These are phyloP conservation scores for Paramecium sexaurelia DNA, from an alignment of 73 alveolate species.

Conservation along the genomic window DNA sequence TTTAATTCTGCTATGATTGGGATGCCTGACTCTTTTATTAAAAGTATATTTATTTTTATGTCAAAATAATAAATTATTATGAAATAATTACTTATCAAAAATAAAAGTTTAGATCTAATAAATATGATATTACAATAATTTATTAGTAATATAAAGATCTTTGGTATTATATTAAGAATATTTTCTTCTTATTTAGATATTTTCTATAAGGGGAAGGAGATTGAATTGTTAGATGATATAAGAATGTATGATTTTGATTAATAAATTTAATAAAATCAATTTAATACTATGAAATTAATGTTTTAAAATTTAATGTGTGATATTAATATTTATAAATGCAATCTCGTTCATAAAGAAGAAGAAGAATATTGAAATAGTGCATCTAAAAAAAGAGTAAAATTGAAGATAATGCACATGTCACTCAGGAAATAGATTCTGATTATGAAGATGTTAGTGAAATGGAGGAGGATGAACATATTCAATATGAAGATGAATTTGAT, in stretches of 20 bases:
- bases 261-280: not conserved
- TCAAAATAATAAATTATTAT: not conserved
- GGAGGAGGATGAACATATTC: slow-evolving; percentile 63
- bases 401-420: slow-evolving; percentile 3
- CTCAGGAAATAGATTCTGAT: slow-evolving; percentile 34
- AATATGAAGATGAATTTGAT: slow-evolving; percentile 62
- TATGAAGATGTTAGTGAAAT: slow-evolving; percentile 62
- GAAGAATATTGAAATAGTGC: slow-evolving; percentile 37
- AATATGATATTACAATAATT: no score
- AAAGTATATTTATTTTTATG: slow-evolving; percentile 40
- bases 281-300: not conserved
- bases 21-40: slow-evolving; percentile 18
- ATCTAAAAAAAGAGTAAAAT: slow-evolving; percentile 17
- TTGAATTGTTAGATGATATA: no score
- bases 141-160: no score
- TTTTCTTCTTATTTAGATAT: no score
- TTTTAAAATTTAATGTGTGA: slow-evolving; percentile 22
- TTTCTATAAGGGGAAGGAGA: no score
- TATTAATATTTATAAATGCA: slow-evolving; percentile 34
- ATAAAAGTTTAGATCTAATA: no score
- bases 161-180: no score
- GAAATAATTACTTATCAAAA: no score
- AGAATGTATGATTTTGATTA: not conserved
- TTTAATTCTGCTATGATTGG: not conserved
- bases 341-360: slow-evolving; percentile 29